Percentiles rank a stretch among this genome's conserved stretches.
Conservation (phyloP, 2,329 filamentous ascomycete genomes). For the Whalleya microplaca region DNA sequence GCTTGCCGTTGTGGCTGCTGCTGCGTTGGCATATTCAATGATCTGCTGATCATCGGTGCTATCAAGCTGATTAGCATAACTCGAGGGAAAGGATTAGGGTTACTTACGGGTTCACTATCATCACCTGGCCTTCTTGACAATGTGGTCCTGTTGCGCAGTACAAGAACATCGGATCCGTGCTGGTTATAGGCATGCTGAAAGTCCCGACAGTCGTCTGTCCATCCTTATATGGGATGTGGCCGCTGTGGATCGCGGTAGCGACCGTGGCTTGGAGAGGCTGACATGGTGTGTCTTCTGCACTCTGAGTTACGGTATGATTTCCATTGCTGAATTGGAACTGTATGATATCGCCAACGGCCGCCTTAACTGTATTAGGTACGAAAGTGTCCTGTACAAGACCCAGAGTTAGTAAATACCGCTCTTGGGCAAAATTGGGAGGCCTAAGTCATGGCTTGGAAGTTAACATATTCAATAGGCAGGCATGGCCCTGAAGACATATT, state of each 20-base stretch:
- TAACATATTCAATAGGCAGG: too few relatives aligned
- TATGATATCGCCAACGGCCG: slow-evolving; percentile 43
- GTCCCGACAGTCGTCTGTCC: slow-evolving; percentile 45
- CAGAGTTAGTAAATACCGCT: too few relatives aligned
- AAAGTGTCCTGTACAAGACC: slow-evolving; percentile 44
- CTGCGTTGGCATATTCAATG: slow-evolving; percentile 33
- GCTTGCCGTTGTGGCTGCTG: slow-evolving; percentile 26
- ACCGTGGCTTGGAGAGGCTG: slow-evolving; percentile 41
- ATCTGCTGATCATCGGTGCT: slow-evolving; percentile 35
- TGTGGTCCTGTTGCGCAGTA: slow-evolving; percentile 55
- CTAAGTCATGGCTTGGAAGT: too few relatives aligned
- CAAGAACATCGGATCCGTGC: slow-evolving; percentile 50
- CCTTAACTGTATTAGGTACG: slow-evolving; percentile 42
- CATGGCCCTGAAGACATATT: too few relatives aligned
- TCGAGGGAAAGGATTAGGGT: not conserved
- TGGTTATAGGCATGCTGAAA: slow-evolving; percentile 51
- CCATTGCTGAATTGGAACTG: slow-evolving; percentile 49
- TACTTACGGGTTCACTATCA: slow-evolving; percentile 53
- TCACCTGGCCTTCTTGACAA: slow-evolving; percentile 54
- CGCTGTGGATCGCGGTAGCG: slow-evolving; percentile 42
- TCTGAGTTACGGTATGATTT: slow-evolving; percentile 50
- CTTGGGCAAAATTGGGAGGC: too few relatives aligned
- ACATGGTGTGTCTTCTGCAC: slow-evolving; percentile 40
- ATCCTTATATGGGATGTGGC: slow-evolving; percentile 44
- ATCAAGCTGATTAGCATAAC: slow-evolving; percentile 7